phyloP scores from a whole-genome alignment of 2,329 filamentous ascomycete species.

The Trichoderma breve region DNA sequence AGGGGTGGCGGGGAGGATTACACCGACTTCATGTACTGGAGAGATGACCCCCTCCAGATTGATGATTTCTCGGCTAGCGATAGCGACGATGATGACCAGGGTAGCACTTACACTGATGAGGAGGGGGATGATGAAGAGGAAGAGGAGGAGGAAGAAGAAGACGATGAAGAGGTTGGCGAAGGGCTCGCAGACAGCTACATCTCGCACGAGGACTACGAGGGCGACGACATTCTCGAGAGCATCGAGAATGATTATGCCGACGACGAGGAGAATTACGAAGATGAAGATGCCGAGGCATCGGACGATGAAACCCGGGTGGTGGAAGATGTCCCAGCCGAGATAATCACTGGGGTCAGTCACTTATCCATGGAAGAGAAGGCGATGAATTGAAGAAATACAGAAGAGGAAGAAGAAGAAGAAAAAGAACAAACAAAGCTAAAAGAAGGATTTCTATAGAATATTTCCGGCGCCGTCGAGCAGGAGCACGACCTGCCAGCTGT shows the following conservation, averaged over 20 bases:
- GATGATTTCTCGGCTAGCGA: constrained; percentile 83
- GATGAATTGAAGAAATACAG: constrained; percentile 23
- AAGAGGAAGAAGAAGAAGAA: background rate
- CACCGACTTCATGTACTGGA: constrained; percentile 97
- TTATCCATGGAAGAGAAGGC: constrained; percentile 46
- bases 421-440: constrained; percentile 30
- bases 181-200: constrained; percentile 57
- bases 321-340: constrained; percentile 52
- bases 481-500: constrained; percentile 19
- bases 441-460: constrained; percentile 19
- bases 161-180: constrained; percentile 40
- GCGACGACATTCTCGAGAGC: constrained; percentile 36
- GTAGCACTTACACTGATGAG: constrained; percentile 44
- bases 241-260: constrained; percentile 37
- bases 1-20: constrained; percentile 90
- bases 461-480: constrained; percentile 15
- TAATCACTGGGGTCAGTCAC: constrained; percentile 59
- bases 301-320: constrained; percentile 28
- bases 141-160: constrained; percentile 25
- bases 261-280: constrained; percentile 30
- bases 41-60: constrained; percentile 77
- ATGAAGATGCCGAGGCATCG: constrained; percentile 24
- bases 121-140: constrained; percentile 35
- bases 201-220: constrained; percentile 48
- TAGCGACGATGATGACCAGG: constrained; percentile 51